Percentiles rank a stretch among this genome's conserved stretches.
These are phyloP conservation scores for Elaeis guineensis DNA, from an alignment of 176 grass and related monocot genomes.

Conservation along the genomic window DNA sequence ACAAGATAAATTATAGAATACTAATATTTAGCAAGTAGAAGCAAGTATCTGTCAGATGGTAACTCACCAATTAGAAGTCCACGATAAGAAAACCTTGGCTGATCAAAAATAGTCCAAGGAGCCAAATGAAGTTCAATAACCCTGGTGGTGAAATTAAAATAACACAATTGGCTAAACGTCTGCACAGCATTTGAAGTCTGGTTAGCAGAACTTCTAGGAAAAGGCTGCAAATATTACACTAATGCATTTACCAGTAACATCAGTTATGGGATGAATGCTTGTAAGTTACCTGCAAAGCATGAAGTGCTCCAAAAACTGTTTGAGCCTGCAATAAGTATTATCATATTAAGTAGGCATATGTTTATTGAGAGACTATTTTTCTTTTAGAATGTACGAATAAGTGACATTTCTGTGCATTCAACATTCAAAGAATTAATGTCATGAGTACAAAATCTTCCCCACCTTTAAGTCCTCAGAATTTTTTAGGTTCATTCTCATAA, in stretches of 20 bases:
- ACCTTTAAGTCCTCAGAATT: too few relatives aligned
- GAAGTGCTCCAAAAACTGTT: constrained; percentile 88
- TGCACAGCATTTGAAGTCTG: constrained; percentile 12
- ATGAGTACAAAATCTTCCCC: too few relatives aligned
- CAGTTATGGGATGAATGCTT: constrained; percentile 3
- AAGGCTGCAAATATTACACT: not conserved
- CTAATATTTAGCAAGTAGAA: too few relatives aligned
- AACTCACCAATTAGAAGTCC: constrained; percentile 91
- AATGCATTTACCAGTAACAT: not conserved
- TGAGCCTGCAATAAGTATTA: constrained; percentile 51
- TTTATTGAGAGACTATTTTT: not conserved
- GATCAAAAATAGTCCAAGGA: constrained; percentile 80
- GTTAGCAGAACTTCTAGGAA: not conserved
- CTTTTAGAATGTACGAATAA: too few relatives aligned
- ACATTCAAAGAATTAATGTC: too few relatives aligned
- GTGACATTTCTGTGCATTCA: too few relatives aligned
- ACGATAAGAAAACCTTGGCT: constrained; percentile 84
- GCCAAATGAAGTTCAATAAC: constrained; percentile 58
- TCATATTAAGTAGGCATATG: not conserved
- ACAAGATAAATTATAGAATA: not conserved
- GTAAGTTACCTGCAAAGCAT: constrained; percentile 77
- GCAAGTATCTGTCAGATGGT: not conserved
- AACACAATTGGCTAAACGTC: constrained; percentile 88
- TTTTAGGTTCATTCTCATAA: too few relatives aligned
- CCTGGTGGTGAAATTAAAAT: constrained; percentile 74